A percentile compares a stretch with the other conserved stretches of the same genome.
These are phyloP conservation scores for Scleroderma citrinum DNA, from an alignment of 768 basidiomycete genomes.

Conservation along the genomic window DNA sequence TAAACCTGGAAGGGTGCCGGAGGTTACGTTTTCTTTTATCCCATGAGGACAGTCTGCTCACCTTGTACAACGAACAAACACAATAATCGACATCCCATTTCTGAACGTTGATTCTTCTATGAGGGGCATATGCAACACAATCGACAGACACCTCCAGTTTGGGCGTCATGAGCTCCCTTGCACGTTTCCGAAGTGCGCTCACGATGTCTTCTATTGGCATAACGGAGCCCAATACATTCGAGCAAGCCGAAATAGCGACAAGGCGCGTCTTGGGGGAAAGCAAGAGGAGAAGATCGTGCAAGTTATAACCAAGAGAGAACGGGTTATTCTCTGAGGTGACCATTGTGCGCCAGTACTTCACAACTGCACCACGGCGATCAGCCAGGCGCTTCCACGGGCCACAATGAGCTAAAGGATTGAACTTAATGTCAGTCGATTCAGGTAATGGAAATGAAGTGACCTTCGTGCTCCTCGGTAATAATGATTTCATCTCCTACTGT, in stretches of 20 bases:
- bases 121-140: constrained; percentile 76
- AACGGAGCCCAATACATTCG: constrained; percentile 67
- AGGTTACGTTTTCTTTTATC: too few species aligned
- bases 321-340: constrained; percentile 51
- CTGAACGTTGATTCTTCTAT: constrained; percentile 62
- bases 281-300: constrained; percentile 54
- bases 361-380: constrained; percentile 41
- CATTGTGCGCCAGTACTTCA: constrained; percentile 57
- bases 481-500: constrained; percentile 66
- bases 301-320: constrained; percentile 52
- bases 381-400: constrained; percentile 78
- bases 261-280: constrained; percentile 63
- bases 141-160: constrained; percentile 69
- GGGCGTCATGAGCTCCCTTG: constrained; percentile 43
- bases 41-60: too few species aligned
- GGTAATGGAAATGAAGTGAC: constrained; percentile 38
- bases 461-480: constrained; percentile 76
- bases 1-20: too few species aligned
- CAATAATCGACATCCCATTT: constrained; percentile 76
- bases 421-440: too few species aligned
- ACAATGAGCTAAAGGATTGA: constrained; percentile 48
- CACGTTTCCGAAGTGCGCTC: constrained; percentile 44
- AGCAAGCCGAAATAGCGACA: constrained; percentile 68
- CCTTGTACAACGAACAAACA: constrained; percentile 73
- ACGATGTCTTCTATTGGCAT: constrained; percentile 56